Conservation (phyloP, 768 basidiomycete genomes). For the Erythrobasidium yunnanense region DNA sequence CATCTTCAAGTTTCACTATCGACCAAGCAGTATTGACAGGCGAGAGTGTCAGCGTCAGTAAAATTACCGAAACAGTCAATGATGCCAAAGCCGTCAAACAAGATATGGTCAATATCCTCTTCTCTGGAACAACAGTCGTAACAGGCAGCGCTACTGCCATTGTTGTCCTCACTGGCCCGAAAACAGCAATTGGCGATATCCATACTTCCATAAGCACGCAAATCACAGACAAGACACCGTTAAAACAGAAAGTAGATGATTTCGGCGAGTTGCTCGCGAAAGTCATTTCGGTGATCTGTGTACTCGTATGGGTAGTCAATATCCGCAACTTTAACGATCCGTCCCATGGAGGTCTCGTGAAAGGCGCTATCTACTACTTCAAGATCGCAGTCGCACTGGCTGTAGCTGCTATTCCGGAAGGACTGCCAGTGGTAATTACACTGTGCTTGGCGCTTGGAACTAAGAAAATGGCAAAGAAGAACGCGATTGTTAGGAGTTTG, state of each 20-base stretch:
- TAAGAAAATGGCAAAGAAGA: conserved; percentile 98
- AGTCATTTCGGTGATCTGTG: conserved; percentile 90
- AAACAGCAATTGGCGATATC: conserved; percentile 91
- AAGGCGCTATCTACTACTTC: conserved; percentile 96
- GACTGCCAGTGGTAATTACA: conserved; percentile 94
- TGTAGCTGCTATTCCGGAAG: conserved; percentile 98
- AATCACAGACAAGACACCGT: conserved; percentile 87
- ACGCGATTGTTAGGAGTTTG: conserved; percentile 90
- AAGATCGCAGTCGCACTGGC: conserved; percentile 97
- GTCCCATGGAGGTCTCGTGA: conserved; percentile 74
- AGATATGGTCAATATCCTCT: conserved; percentile 94
- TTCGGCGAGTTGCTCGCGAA: conserved; percentile 96
- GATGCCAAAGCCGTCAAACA: conserved; percentile 84
- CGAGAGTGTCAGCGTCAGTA: conserved; percentile 80
- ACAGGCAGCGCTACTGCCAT: conserved; percentile 80
- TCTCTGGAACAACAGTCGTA: conserved; percentile 90
- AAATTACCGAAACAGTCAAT: conserved; percentile 56
- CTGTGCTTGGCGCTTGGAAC: conserved; percentile 92
- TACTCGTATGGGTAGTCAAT: conserved; percentile 97
- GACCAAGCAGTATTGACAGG: conserved; percentile 97
- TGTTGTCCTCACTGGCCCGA: conserved; percentile 72
- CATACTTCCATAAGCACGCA: conserved; percentile 90
- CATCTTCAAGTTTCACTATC: conserved; percentile 83
- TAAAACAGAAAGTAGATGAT: conserved; percentile 95
- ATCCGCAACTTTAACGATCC: conserved; percentile 93